These are phyloP conservation scores for Colletotrichum karsti DNA, from an alignment of 2,329 filamentous ascomycete species.

Conservation along the genomic window DNA sequence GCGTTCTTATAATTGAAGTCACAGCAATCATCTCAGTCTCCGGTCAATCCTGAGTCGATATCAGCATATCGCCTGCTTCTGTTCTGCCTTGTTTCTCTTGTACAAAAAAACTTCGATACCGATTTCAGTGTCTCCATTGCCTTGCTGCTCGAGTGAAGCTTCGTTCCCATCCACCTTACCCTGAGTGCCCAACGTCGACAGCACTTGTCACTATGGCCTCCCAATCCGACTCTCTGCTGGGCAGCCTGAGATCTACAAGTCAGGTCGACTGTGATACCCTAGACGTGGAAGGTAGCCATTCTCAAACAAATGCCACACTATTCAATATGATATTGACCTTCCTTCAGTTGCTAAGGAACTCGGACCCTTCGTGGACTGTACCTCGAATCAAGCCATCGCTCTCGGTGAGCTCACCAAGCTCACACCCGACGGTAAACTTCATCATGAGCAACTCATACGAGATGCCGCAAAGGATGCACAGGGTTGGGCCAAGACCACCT, in stretches of 20 bases:
- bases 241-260: slow-evolving; percentile 29
- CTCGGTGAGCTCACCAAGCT: slow-evolving; percentile 39
- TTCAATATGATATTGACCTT: slow-evolving; percentile 11
- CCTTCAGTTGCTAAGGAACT: slow-evolving; percentile 38
- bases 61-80: too few relatives aligned
- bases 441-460: slow-evolving; percentile 39
- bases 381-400: slow-evolving; percentile 47
- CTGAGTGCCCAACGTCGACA: too few relatives aligned
- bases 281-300: slow-evolving; percentile 38
- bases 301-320: neutral
- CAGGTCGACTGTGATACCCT: slow-evolving; percentile 47
- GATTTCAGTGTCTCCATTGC: too few relatives aligned
- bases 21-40: neutral
- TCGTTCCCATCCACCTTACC: too few relatives aligned
- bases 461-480: slow-evolving; percentile 36
- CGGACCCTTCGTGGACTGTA: slow-evolving; percentile 45
- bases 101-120: too few relatives aligned
- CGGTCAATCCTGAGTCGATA: neutral
- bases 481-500: slow-evolving; percentile 27
- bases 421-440: slow-evolving; percentile 30
- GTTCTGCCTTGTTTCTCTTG: too few relatives aligned
- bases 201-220: too few relatives aligned
- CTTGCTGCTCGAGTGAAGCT: too few relatives aligned
- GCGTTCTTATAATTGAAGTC: too few relatives aligned
- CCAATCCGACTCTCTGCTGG: too few relatives aligned